Conservation (phyloP, 768 basidiomycete species). For the Tylopilus sp. region DNA sequence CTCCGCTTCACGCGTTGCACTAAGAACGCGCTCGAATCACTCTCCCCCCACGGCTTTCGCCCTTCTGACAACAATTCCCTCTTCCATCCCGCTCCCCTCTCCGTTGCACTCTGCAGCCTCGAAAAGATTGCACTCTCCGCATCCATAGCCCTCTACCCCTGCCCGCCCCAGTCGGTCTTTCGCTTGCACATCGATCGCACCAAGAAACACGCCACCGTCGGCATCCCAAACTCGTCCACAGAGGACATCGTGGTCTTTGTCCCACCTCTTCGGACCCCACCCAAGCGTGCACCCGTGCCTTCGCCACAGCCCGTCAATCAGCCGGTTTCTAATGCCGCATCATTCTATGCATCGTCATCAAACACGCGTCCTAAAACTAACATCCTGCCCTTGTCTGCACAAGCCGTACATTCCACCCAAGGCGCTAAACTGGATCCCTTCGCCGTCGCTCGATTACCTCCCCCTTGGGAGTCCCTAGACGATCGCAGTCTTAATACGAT, state of each 20-base stretch:
- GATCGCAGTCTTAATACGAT: neutral
- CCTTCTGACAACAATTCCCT: constrained; percentile 29
- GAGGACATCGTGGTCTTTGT: constrained; percentile 17
- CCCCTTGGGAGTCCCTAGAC: constrained; percentile 22
- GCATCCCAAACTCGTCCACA: neutral
- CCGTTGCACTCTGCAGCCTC: constrained; percentile 32
- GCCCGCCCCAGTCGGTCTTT: constrained; percentile 24
- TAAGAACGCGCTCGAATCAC: constrained; percentile 13
- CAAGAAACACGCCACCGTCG: neutral
- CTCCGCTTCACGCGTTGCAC: constrained; percentile 48
- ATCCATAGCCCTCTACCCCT: constrained; percentile 27
- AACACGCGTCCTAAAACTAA: neutral
- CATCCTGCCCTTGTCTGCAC: constrained; percentile 19
- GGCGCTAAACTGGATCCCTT: constrained; percentile 17
- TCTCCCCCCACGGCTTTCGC: constrained; percentile 24
- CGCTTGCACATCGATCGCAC: constrained; percentile 23
- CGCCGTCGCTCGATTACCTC: constrained; percentile 27
- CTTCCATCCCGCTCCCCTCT: constrained; percentile 43
- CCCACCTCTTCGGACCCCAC: constrained; percentile 14
- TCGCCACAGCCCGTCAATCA: neutral
- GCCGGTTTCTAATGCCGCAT: constrained; percentile 10
- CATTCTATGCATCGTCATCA: constrained; percentile 16
- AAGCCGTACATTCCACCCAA: constrained; percentile 15
- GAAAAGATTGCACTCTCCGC: constrained; percentile 19
- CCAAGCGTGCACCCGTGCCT: neutral